Base-by-base conservation (phyloP, 2,329 filamentous ascomycete genomes). In the Stromatinia cepivora region DNA sequence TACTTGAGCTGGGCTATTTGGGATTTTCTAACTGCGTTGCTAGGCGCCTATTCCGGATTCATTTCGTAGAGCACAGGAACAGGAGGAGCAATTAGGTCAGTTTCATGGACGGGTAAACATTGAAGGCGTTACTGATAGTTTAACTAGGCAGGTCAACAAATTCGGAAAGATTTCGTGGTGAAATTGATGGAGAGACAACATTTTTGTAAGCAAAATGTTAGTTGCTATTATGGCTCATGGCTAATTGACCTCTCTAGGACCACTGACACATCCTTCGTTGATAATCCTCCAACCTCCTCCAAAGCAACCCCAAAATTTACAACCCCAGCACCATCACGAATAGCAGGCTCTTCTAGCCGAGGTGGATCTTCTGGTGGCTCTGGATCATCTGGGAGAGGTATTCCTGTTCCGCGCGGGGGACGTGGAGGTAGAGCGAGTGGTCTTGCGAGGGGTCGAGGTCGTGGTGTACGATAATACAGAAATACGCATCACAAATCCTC, bases 191-290 rank as follows among this genome's bases (percentile, higher is more conserved):
- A 22, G 94, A 97, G 75, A 91, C 91, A 65, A 97, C 94, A 0
- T 97, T 97, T 77, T 87, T 97, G 89, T 92, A 81, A 80, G 87
- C 80, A 53, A 39, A 22, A 58, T 39, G 54, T 58, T 28, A 50
- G 62, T 39, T 36, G 54, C 50, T 65, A 42, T 56, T 42, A 66
- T 39, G 46, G 9, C 31, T 69, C 31, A 63, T 52, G 17, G 56
- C 71, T 75, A 68, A 74, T 57, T 67, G 22, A 57, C 50, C 25
- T 54, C 72, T 72, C 6, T 74, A 94, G 92, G 85, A 97, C 94
- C 34, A 97, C 92, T 15, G 93, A 97, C 77, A 96, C 91, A 8
- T 92, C 92, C 1, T 97, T 97, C 77, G 88, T 97, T 69, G 93
- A 97, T 46, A 92, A 97, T 75, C 94, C 93, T 10, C 80, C 85